These are phyloP conservation scores for Pulveroboletus sp. DNA, from an alignment of 768 basidiomycete genomes.

Conservation along the genomic window DNA sequence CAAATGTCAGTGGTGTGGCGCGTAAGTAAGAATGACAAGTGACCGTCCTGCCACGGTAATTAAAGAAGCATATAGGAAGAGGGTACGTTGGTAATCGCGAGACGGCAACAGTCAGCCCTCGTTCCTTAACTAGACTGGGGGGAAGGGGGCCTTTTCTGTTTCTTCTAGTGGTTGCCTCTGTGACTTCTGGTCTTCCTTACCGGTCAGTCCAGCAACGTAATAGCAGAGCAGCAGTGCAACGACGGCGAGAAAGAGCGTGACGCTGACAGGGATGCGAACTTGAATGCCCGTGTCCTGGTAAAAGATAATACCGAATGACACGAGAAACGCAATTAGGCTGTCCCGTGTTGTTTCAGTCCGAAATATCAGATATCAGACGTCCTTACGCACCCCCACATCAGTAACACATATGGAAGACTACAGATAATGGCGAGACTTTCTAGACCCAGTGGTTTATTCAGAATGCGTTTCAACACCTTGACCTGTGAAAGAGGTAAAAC, in stretches of 20 bases:
- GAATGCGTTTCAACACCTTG: slow-evolving; percentile 24
- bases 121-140: slow-evolving; percentile 3
- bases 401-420: slow-evolving; percentile 37
- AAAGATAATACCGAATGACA: slow-evolving; percentile 28
- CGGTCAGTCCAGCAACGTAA: slow-evolving; percentile 18
- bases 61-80: neutral
- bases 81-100: neutral
- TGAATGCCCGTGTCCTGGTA: slow-evolving; percentile 21
- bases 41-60: neutral
- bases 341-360: neutral
- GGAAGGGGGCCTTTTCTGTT: neutral
- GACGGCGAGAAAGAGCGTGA: slow-evolving; percentile 20
- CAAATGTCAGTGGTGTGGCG: neutral
- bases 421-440: slow-evolving; percentile 38
- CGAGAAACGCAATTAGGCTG: slow-evolving; percentile 35
- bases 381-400: slow-evolving; percentile 36
- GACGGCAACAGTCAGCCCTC: neutral
- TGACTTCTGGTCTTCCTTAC: slow-evolving; percentile 10
- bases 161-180: neutral
- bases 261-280: slow-evolving; percentile 26
- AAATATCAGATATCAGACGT: neutral
- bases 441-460: slow-evolving; percentile 25
- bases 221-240: slow-evolving; percentile 30
- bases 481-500: slow-evolving; percentile 15
- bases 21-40: neutral